Conservation (phyloP, 2,329 filamentous ascomycete species). For the Drechslerella dactyloides region DNA sequence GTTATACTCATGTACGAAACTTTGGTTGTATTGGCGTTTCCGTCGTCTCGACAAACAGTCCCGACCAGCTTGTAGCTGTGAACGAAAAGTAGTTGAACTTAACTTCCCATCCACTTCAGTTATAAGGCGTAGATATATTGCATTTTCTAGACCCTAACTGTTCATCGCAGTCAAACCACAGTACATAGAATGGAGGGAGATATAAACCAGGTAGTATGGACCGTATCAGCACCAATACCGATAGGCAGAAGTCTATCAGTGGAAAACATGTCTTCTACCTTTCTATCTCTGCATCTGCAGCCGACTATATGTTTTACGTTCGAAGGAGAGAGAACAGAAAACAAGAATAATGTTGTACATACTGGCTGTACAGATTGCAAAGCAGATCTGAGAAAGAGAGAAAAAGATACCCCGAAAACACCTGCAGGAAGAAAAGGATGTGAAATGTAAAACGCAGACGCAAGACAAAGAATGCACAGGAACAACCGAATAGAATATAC, state of each 20-base stretch:
- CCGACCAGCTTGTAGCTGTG: neutral
- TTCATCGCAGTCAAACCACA: no score
- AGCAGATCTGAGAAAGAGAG: neutral
- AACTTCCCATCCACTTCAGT: no score
- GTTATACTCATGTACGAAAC: neutral
- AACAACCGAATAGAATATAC: neutral
- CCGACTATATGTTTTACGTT: neutral
- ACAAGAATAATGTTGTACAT: slow-evolving; percentile 5
- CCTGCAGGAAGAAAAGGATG: neutral
- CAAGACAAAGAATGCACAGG: slow-evolving; percentile 1
- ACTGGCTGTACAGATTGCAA: slow-evolving; percentile 8
- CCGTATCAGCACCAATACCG: no score
- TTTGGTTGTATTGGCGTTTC: slow-evolving; percentile 3
- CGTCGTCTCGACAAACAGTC: neutral
- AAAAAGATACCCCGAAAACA: slow-evolving; percentile 10
- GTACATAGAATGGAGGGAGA: no score
- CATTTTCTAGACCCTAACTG: no score
- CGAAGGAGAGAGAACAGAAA: neutral
- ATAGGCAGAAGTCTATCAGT: no score
- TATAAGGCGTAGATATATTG: no score
- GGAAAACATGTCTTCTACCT: no score
- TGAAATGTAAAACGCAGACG: neutral
- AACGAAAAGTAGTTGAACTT: no score
- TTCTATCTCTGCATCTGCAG: no score
- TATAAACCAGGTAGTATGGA: no score